Evolutionary conservation across 495 filamentous ascomycete species (phyloP).

Genomic region (Neurospora sublineolata): DNA sequence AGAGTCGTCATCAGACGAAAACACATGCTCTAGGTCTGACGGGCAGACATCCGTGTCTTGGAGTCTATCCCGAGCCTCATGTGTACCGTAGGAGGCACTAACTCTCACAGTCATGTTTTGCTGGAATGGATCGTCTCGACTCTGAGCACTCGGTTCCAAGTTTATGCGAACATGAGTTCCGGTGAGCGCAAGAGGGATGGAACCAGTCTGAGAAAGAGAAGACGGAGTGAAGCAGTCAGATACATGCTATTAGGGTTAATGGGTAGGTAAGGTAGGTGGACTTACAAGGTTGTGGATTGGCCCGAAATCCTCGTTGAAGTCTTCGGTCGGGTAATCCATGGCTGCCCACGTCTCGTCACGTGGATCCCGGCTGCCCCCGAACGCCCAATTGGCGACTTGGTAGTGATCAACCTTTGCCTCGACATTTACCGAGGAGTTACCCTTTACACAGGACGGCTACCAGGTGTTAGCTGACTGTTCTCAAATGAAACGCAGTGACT

Average conservation of each 20-base stretch:
- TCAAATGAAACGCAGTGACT: background rate
- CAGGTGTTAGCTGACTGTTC: background rate
- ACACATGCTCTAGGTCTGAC: background rate
- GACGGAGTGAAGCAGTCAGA: background rate
- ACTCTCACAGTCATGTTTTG: background rate
- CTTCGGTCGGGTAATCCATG: background rate
- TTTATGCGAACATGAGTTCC: background rate
- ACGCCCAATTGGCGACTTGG: background rate
- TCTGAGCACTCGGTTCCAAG: background rate
- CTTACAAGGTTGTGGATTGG: background rate
- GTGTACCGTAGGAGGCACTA: background rate
- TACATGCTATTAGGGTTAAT: background rate
- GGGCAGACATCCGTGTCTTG: background rate
- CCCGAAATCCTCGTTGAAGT: background rate
- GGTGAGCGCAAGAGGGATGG: background rate
- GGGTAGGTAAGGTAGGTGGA: background rate
- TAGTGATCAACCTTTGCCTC: background rate
- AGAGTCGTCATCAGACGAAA: background rate
- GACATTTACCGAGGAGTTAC: background rate
- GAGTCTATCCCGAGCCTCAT: background rate
- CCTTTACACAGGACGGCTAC: background rate
- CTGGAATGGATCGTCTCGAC: background rate
- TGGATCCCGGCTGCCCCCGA: background rate
- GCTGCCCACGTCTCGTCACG: background rate
- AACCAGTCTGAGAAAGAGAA: background rate